These are phyloP conservation scores for Zygotorulaspora florentina DNA, from an alignment of 805 yeast genomes.

Conservation along the genomic window DNA sequence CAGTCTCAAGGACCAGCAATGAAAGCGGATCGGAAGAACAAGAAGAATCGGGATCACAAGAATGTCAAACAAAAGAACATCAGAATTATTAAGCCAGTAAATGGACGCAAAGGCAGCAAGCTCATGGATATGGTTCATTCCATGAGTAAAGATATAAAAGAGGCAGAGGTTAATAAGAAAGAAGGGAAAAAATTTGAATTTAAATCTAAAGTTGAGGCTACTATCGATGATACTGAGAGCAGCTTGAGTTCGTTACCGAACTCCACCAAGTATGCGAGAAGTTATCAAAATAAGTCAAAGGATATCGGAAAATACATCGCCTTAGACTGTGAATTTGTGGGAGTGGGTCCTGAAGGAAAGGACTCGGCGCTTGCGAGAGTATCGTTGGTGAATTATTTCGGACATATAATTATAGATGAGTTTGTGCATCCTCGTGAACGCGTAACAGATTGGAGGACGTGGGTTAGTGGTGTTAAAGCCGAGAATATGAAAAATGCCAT, in stretches of 20 bases:
- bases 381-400: conserved; percentile 79
- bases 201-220: conserved; percentile 2
- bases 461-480: conserved; percentile 85
- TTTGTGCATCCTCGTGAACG: conserved; percentile 71
- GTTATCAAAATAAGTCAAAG: conserved; percentile 13
- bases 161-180: conserved; percentile 22
- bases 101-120: conserved; percentile 12
- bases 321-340: conserved; percentile 93
- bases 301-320: conserved; percentile 71
- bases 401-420: conserved; percentile 63
- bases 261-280: neutral
- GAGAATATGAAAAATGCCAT: conserved; percentile 64
- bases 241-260: neutral
- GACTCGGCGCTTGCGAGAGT: conserved; percentile 79
- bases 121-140: conserved; percentile 31
- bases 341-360: conserved; percentile 71
- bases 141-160: conserved; percentile 30
- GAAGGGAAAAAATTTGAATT: conserved; percentile 25
- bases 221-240: neutral
- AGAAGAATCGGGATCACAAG: conserved; percentile 1
- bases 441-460: conserved; percentile 89
- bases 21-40: conserved; percentile 6
- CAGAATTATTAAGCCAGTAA: neutral
- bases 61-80: neutral
- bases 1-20: conserved; percentile 13